Conservation (phyloP, 768 basidiomycete species). For the Sistotremastrum suecicum region DNA sequence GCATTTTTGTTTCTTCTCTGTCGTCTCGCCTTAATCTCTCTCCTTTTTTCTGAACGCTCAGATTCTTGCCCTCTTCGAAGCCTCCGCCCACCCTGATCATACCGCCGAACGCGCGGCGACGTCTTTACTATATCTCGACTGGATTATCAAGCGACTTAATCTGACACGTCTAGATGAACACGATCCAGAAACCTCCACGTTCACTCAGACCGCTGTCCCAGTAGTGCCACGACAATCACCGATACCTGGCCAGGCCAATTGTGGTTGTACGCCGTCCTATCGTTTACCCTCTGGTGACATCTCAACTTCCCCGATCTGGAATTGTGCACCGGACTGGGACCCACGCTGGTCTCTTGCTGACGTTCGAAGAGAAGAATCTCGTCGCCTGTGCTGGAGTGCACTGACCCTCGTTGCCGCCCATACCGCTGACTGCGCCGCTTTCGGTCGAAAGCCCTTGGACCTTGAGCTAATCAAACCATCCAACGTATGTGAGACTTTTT, state of each 20-base stretch:
- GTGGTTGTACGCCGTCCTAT: slow-evolving; percentile 21
- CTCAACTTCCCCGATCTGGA: slow-evolving; percentile 27
- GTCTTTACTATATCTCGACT: slow-evolving; percentile 47
- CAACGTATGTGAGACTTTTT: slow-evolving; percentile 33
- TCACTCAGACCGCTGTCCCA: slow-evolving; percentile 37
- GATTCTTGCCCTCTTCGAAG: slow-evolving; percentile 70
- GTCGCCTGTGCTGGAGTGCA: slow-evolving; percentile 67
- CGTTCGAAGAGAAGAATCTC: slow-evolving; percentile 51
- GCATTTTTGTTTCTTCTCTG: background rate
- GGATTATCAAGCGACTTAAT: slow-evolving; percentile 40
- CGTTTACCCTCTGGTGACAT: slow-evolving; percentile 21
- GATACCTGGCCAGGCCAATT: background rate
- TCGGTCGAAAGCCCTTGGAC: slow-evolving; percentile 40
- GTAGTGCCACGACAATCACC: slow-evolving; percentile 19
- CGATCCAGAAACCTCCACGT: slow-evolving; percentile 39
- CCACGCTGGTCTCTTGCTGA: slow-evolving; percentile 39
- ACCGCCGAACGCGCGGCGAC: slow-evolving; percentile 36
- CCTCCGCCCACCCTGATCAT: slow-evolving; percentile 56
- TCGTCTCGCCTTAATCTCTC: background rate
- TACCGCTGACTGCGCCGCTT: slow-evolving; percentile 53
- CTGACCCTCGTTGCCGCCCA: slow-evolving; percentile 55
- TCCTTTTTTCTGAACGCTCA: slow-evolving; percentile 14
- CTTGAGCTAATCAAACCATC: slow-evolving; percentile 50
- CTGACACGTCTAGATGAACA: slow-evolving; percentile 43
- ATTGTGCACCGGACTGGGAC: slow-evolving; percentile 48